Base-by-base conservation (phyloP, 495 filamentous ascomycete species). In the Aspergillus baeticus region DNA sequence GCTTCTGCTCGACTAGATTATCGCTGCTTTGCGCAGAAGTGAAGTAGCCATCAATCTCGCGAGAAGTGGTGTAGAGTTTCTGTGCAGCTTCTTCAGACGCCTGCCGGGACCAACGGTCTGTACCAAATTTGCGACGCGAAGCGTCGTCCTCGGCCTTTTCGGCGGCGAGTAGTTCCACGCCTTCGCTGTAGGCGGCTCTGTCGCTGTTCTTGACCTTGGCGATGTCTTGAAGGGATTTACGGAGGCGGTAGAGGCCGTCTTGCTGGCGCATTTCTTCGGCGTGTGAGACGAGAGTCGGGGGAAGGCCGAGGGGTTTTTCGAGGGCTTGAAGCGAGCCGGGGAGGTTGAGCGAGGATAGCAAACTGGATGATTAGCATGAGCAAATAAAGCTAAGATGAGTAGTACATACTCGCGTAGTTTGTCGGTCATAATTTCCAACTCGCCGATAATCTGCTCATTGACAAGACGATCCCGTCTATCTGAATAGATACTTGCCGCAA, bases 201-300 rank as follows among this genome's bases (percentile, higher is more conserved):
- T 96, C 89, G 57, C 85, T 89, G 1, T 78, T 70, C 65, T 92
- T 94, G 34, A 98, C 77, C 67, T 90, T 96, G 35, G 88, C 84
- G 6, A 90, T 95, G 62, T 98, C 92, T 6, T 87, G 84, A 38
- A 97, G 88, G 14, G 89, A 88, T 22, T 84, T 81, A 43, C 86
- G 81, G 3, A 98, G 69, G 15, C 86, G 78, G 57, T 86, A 81
- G 17, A 93, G 69, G 0, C 93, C 93, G 64, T 95, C 90, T 61
- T 91, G 89, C 66, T 98, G 93, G n/a, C 90, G 82, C 47, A 98
- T 87, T 63, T 98, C 94, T 62, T 98, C 95, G 8, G 94, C 94
- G 63, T 97, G 94, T 10, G 92, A 87, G 8, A 89, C 81, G 3
- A 98, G 71, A 0, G 82, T 87, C 6, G 89, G 88, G 1, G 94